Evolutionary conservation across 352 stramenopile genomes (phyloP).

Genomic region (Phytopythium vexans): DNA sequence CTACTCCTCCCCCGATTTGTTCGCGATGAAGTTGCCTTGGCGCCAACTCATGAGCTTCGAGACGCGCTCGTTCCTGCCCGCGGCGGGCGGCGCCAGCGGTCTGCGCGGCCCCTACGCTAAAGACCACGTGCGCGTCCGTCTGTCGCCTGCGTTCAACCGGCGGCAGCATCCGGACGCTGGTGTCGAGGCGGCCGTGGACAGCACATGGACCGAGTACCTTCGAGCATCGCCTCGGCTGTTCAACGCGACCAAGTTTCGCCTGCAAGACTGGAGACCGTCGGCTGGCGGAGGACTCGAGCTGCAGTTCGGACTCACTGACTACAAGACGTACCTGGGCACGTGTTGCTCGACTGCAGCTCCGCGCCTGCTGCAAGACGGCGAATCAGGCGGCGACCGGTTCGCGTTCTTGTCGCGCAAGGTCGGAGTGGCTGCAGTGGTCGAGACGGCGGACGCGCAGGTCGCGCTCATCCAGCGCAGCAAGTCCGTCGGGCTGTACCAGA

Average conservation of each 20-base stretch:
- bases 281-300: conserved; percentile 14
- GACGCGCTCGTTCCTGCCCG: conserved; percentile 23
- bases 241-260: conserved; percentile 73
- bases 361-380: conserved; percentile 33
- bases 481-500: conserved; percentile 65
- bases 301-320: conserved; percentile 60
- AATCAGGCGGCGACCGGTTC: conserved; percentile 21
- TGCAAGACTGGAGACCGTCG: conserved; percentile 14
- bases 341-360: conserved; percentile 50
- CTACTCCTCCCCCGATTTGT: no score
- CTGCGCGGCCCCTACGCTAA: conserved; percentile 14
- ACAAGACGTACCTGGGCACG: conserved; percentile 72
- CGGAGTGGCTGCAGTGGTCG: conserved; percentile 64
- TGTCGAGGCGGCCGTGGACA: conserved; percentile 33
- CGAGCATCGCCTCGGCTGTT: conserved; percentile 46
- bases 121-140: conserved; percentile 36
- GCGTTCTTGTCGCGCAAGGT: conserved; percentile 78
- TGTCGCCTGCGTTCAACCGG: conserved; percentile 46
- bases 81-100: neutral
- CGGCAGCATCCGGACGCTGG: conserved; percentile 30
- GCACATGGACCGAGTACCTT: conserved; percentile 38
- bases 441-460: conserved; percentile 58
- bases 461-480: conserved; percentile 68
- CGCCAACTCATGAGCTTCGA: conserved; percentile 42
- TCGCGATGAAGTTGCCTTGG: conserved; percentile 18